Conservation (phyloP, 768 basidiomycete species). For the Kwoniella sp. region DNA sequence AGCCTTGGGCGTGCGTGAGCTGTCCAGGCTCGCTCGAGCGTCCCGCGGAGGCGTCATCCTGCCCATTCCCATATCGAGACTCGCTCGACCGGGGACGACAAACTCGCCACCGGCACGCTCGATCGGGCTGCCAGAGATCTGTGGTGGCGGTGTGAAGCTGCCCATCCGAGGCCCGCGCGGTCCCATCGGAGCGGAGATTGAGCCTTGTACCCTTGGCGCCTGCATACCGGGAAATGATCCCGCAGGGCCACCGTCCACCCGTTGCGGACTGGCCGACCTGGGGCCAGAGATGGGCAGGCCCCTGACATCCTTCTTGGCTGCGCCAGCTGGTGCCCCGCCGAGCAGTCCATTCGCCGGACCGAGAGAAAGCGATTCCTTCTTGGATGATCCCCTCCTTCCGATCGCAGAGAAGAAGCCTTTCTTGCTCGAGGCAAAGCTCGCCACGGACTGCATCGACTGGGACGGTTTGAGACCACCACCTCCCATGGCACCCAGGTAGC, state of each 20-base stretch:
- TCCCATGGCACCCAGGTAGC: background rate
- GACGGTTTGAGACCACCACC: slow-evolving; percentile 28
- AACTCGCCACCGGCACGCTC: background rate
- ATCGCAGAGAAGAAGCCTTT: slow-evolving; percentile 38
- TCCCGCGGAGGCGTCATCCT: slow-evolving; percentile 8
- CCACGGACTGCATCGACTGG: slow-evolving; percentile 35
- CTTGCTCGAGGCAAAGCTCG: slow-evolving; percentile 23
- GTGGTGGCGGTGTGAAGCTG: slow-evolving; percentile 22
- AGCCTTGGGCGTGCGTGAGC: background rate
- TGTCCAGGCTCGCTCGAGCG: background rate
- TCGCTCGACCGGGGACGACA: slow-evolving; percentile 10
- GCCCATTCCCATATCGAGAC: slow-evolving; percentile 26
- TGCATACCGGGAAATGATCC: background rate
- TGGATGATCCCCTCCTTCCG: slow-evolving; percentile 16
- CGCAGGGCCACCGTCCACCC: background rate
- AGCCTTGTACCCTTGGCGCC: slow-evolving; percentile 11
- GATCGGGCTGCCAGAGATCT: background rate
- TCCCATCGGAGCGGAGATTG: slow-evolving; percentile 24
- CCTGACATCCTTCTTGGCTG: slow-evolving; percentile 37
- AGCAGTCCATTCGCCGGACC: slow-evolving; percentile 18
- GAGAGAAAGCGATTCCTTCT: slow-evolving; percentile 24
- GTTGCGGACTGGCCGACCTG: slow-evolving; percentile 5
- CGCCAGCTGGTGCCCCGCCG: background rate
- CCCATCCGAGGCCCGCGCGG: slow-evolving; percentile 31
- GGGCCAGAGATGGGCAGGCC: slow-evolving; percentile 40